Evolutionary conservation across 129 eudicot species (phyloP), one percentile per base, ranked within the genome.

Genomic region (Scalesia atractyloides): DNA sequence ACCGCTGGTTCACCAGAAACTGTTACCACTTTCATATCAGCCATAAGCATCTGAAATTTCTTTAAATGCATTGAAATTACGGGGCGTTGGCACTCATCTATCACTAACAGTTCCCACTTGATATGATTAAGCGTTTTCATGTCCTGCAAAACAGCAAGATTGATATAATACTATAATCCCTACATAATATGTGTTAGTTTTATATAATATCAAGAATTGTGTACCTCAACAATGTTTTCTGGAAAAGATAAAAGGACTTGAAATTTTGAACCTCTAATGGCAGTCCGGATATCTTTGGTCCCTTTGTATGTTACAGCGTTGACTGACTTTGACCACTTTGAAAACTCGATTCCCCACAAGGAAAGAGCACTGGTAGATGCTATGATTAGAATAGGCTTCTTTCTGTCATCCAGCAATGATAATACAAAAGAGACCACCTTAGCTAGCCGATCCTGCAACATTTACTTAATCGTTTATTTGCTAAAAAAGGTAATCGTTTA

Each of bases 311-410:
- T 74, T 30, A 80, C 80, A 61, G 80, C 43, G 56, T 76, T 75
- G 39, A 78, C 61, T 18, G 53, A 39, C 22, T 75, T 61, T 7
- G 76, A 68, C 82, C 77, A 80, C 2, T 67, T 73, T 7, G 84
- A 80, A 69, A 84, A 84, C 66, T 84, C 85, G 7, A 72, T 61
- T 65, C 73, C 85, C 85, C 83, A 84, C 68, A 70, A 68, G n/a
- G 85, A 65, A 46, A 84, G 37, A 30, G 44, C 64, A 18, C 48
- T 68, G 50, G 66, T 30, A 22, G 78, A 18, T 54, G 81, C 75
- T 69, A 77, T 62, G 15, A 84, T 44, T 59, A 84, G 64, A 64
- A 77, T 73, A 15, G 88, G 88, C 13, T 64, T 62, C 4, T 49
- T 76, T 41, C 56, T 20, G 13, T 66, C 71, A 46, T 64, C 67